Base-by-base conservation (phyloP, 2,329 filamentous ascomycete species). In the Exserohilum rostratum region DNA sequence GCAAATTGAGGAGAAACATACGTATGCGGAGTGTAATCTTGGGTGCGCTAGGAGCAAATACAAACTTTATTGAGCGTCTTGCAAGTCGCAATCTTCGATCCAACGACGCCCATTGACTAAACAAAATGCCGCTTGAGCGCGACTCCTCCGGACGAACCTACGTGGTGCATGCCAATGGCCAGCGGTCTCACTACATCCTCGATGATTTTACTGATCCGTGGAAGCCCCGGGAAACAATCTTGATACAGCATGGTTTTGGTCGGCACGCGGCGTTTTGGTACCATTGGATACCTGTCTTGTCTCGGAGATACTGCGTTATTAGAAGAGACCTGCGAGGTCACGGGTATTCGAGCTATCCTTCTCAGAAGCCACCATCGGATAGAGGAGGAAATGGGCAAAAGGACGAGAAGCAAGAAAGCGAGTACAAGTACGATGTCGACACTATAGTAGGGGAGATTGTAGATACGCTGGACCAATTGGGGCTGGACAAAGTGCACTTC, bases 201-300 rank as follows among this genome's bases (percentile, higher is more conserved):
- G 50, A 68, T 47, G 52, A 62, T 51, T 74, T 70, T 38, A 60
- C 61, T 11, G 68, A 69, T 46, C 69, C 69, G 3, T 74, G 69
- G 72, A 72, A 70, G 44, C 60, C 69, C 1, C 15, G 46, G 43
- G 65, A 71, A n/a, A 71, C 72, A 15, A 69, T 76, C 33, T 54
- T 76, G 3, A 73, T 76, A 15, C 72, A 76, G 33, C 72, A 75
- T n/a, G 73, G 73, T 7, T 76, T 76, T 50, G 72, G 61, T 2
- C 65, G 73, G 7, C 67, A 73, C 47, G 50, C 67, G 3, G 64
- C 52, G 6, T 73, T 75, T 52, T 76, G 71, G 71, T 70, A 75
- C 49, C 70, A 74, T 44, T 76, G 72, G 73, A 62, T 76, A 17
- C 72, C 73, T 1, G 30, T 65, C 4, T 57, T 76, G n/a, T 51